These are phyloP conservation scores for Trapa incisa DNA, from an alignment of 345 rosid genomes.

Conservation along the genomic window DNA sequence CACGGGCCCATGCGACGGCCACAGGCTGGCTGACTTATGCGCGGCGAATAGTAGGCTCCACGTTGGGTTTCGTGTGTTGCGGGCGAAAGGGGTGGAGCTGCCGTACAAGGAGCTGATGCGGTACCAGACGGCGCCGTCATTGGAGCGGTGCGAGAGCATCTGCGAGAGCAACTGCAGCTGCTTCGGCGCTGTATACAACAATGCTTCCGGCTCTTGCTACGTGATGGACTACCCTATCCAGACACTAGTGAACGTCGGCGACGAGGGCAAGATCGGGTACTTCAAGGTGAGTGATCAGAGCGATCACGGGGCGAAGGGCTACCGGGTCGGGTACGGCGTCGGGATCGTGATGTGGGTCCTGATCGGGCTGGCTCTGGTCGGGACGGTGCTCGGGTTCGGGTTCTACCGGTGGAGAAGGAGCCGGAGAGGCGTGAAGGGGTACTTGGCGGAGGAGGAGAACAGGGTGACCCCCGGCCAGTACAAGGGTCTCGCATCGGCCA, in stretches of 20 bases:
- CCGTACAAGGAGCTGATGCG: conserved; percentile 57
- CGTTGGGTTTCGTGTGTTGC: conserved; percentile 26
- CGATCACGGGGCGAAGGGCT: conserved; percentile 12
- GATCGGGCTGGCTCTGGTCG: conserved; percentile 12
- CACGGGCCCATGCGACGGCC: conserved; percentile 27
- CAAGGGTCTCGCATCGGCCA: conserved; percentile 65
- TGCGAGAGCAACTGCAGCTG: conserved; percentile 62
- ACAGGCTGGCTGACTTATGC: conserved; percentile 33
- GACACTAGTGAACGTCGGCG: conserved; percentile 39
- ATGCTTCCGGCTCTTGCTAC: conserved; percentile 73
- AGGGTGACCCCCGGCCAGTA: conserved; percentile 73
- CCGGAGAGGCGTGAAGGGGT: conserved; percentile 17
- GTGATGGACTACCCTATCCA: conserved; percentile 64
- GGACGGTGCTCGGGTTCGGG: conserved; percentile 11
- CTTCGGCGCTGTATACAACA: conserved; percentile 64
- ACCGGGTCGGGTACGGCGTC: conserved; percentile 8
- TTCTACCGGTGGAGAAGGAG: conserved; percentile 32
- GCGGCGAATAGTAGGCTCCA: not conserved
- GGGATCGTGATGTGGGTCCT: conserved; percentile 16
- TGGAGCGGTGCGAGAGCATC: conserved; percentile 35
- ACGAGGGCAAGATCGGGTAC: conserved; percentile 51
- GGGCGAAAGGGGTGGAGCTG: conserved; percentile 48
- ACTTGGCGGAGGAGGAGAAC: conserved; percentile 26
- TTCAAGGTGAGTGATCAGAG: conserved; percentile 33
- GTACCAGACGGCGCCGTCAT: conserved; percentile 30